phyloP scores from a whole-genome alignment of 2,329 filamentous ascomycete genomes.

The Byssoonygena ceratinophila region DNA sequence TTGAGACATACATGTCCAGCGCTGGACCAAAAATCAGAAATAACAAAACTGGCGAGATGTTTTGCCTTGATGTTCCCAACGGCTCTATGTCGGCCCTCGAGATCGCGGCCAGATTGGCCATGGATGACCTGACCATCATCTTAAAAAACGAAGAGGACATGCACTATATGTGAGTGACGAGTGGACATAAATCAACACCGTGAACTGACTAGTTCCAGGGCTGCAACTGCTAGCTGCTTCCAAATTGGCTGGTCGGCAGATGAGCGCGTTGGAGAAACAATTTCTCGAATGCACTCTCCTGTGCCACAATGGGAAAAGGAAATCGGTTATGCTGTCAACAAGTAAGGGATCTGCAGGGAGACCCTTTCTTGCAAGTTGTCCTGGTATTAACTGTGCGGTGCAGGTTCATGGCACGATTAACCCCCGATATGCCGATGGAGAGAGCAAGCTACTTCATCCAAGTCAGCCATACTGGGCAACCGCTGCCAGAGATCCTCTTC shows the following conservation, averaged over 20 bases:
- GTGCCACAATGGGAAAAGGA: slow-evolving; percentile 44
- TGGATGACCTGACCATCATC: slow-evolving; percentile 45
- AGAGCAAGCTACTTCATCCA: slow-evolving; percentile 44
- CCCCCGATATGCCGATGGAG: slow-evolving; percentile 38
- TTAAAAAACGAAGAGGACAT: slow-evolving; percentile 38
- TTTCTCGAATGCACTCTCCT: slow-evolving; percentile 39
- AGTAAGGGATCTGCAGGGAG: slow-evolving; percentile 24
- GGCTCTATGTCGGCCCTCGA: slow-evolving; percentile 39
- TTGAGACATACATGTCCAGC: slow-evolving; percentile 25
- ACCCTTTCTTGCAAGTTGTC: background rate
- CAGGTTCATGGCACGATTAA: slow-evolving; percentile 40
- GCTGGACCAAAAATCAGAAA: slow-evolving; percentile 32
- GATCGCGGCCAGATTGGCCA: slow-evolving; percentile 40
- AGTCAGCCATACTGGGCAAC: slow-evolving; percentile 30
- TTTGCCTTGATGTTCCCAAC: slow-evolving; percentile 29
- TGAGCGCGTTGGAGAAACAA: slow-evolving; percentile 41
- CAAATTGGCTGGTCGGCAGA: slow-evolving; percentile 44
- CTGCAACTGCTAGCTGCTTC: slow-evolving; percentile 44
- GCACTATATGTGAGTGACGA: slow-evolving; percentile 37
- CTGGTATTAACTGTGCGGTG: background rate
- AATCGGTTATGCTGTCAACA: slow-evolving; percentile 34
- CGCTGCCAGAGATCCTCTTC: slow-evolving; percentile 37
- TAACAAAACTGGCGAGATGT: slow-evolving; percentile 37
- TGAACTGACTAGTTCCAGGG: slow-evolving; percentile 23
- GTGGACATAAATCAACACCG: background rate